Conservation (phyloP, 78 protist genomes). For the Planoprotostelium fungivorum region DNA sequence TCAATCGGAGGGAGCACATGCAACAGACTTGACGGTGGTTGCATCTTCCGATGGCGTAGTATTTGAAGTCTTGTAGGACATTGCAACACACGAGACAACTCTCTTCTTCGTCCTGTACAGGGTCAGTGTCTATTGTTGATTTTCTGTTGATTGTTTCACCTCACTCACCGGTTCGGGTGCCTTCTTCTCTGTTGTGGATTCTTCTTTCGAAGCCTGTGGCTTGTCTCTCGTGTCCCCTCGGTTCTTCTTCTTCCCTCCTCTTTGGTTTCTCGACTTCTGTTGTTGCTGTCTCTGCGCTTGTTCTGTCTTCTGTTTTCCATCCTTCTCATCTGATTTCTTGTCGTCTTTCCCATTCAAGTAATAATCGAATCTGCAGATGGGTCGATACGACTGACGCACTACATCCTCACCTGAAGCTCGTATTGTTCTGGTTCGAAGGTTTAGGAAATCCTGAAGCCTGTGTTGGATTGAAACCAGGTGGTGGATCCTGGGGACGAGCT, state of each 20-base stretch:
- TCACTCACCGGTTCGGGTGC: not conserved
- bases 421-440: too few relatives aligned
- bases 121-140: too few relatives aligned
- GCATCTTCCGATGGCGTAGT: slow-evolving; percentile 29
- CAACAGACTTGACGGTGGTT: slow-evolving; percentile 47
- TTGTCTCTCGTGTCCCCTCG: not conserved
- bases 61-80: not conserved
- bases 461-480: not conserved
- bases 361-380: not conserved
- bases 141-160: too few relatives aligned
- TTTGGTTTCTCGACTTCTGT: not conserved
- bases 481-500: not conserved
- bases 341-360: not conserved
- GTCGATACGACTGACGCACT: not conserved
- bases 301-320: not conserved
- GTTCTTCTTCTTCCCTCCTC: not conserved
- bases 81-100: not conserved
- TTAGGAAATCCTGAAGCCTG: not conserved
- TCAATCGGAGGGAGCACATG: slow-evolving; percentile 33
- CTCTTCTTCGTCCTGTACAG: not conserved
- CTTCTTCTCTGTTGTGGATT: not conserved
- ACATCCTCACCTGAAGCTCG: not conserved
- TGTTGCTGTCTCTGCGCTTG: not conserved
- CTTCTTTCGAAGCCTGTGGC: not conserved
- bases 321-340: not conserved